Conservation (phyloP, 768 basidiomycete genomes). For the Boletales sp. region DNA sequence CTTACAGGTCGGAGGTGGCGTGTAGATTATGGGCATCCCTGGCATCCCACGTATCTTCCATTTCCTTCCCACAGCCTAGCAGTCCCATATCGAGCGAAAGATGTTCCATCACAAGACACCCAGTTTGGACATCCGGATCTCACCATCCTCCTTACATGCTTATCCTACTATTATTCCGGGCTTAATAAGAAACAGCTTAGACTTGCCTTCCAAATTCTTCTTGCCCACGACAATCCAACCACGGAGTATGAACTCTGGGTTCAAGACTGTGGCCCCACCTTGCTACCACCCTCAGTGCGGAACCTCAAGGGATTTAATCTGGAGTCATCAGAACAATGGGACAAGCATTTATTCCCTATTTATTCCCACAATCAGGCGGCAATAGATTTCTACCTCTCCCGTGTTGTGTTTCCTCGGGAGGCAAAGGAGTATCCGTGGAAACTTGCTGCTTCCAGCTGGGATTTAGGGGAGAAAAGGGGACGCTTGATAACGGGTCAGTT, state of each 20-base stretch:
- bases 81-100: constrained; percentile 35
- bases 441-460: neutral
- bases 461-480: neutral
- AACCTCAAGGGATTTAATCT: neutral
- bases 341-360: neutral
- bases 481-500: neutral
- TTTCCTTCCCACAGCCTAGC: constrained; percentile 12
- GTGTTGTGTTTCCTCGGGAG: neutral
- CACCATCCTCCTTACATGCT: constrained; percentile 26
- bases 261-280: neutral
- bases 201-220: neutral
- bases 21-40: constrained; percentile 29
- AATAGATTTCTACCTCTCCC: constrained; percentile 15
- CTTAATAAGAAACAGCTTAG: constrained; percentile 3
- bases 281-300: neutral
- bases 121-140: constrained; percentile 38
- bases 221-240: neutral
- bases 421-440: neutral
- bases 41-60: constrained; percentile 2
- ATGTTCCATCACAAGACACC: constrained; percentile 26
- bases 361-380: neutral
- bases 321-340: neutral
- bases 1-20: constrained; percentile 30
- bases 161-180: neutral
- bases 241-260: neutral